These are phyloP conservation scores for Candida pseudoglaebosa DNA, from an alignment of 805 yeast species.

Conservation along the genomic window DNA sequence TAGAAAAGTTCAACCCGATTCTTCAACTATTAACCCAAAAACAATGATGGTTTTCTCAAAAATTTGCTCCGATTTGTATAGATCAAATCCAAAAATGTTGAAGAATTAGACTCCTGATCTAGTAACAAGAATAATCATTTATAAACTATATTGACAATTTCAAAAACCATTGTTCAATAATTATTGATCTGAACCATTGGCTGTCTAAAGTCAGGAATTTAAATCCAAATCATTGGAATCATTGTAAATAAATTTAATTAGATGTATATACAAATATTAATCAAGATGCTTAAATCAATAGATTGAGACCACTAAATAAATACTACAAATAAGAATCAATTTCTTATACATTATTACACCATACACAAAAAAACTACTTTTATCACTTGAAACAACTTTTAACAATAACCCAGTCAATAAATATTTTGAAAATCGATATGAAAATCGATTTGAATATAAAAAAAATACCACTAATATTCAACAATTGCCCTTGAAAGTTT, in stretches of 20 bases:
- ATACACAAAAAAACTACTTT: neutral
- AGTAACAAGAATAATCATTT: no score
- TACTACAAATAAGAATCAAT: neutral
- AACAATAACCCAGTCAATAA: conserved; percentile 1
- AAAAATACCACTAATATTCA: neutral
- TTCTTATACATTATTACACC: neutral
- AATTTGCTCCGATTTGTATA: conserved; percentile 37
- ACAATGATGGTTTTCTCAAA: conserved; percentile 26
- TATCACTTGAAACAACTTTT: conserved; percentile 4
- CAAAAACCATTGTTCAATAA: no score
- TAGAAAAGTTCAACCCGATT: conserved; percentile 36
- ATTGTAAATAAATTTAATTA: neutral
- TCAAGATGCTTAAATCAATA: neutral
- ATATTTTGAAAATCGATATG: conserved; percentile 1
- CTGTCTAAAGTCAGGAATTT: no score
- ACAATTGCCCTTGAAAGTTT: no score
- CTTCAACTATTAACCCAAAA: conserved; percentile 15
- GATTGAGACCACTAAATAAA: neutral
- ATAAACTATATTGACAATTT: no score
- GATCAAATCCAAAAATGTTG: conserved; percentile 28
- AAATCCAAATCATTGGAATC: no score
- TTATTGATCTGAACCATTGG: no score
- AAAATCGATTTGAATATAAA: neutral
- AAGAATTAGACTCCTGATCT: no score
- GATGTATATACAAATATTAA: neutral